Evolutionary conservation across 2,329 filamentous ascomycete species (phyloP).

Genomic region (Penicillium brevicompactum): DNA sequence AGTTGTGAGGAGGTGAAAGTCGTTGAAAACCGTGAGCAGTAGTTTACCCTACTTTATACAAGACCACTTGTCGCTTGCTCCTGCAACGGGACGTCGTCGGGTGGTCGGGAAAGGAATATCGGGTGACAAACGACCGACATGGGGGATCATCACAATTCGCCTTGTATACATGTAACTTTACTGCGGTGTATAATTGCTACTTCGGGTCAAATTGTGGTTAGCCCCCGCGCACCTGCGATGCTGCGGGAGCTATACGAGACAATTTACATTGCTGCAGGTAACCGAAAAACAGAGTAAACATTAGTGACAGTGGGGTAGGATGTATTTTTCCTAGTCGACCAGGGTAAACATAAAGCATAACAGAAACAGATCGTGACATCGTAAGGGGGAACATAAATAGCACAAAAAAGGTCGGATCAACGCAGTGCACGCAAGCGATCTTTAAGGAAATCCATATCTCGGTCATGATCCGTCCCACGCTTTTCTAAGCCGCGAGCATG

Average conservation of each 20-base stretch:
- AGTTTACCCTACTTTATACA: background rate
- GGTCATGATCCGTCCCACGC: slow-evolving; percentile 23
- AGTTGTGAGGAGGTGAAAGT: no score
- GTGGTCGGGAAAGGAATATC: background rate
- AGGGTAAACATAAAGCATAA: slow-evolving; percentile 1
- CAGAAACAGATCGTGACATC: slow-evolving; percentile 28
- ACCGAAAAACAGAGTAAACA: background rate
- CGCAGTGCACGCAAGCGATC: slow-evolving; percentile 32
- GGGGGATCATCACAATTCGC: background rate
- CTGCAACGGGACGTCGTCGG: background rate
- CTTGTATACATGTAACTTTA: background rate
- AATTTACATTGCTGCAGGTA: background rate
- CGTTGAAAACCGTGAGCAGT: no score
- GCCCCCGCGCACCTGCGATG: background rate
- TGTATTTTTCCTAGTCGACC: background rate
- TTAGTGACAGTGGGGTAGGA: background rate
- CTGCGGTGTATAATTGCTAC: background rate
- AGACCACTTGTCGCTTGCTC: background rate
- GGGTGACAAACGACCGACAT: background rate
- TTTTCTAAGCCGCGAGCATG: slow-evolving; percentile 20
- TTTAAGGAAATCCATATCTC: slow-evolving; percentile 32
- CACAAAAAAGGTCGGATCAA: slow-evolving; percentile 14
- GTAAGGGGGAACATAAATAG: slow-evolving; percentile 16
- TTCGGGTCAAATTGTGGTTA: background rate
- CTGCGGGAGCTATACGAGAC: background rate